Base-by-base conservation (phyloP, 805 yeast genomes). In the Nakazawaea anatomiae region DNA sequence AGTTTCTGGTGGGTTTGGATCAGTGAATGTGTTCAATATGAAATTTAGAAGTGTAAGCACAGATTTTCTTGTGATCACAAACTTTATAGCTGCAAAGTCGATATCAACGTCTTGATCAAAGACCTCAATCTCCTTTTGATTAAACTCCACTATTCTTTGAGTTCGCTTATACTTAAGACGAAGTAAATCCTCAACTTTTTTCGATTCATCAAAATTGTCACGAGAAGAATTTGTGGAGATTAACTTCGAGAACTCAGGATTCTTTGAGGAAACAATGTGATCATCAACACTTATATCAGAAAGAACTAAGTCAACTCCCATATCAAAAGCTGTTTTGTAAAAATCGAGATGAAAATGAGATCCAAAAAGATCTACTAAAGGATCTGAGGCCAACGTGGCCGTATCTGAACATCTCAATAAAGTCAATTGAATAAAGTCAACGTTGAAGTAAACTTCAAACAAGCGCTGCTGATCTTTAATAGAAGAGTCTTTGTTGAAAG, bases 1-100 rank as follows among this genome's bases (percentile, higher is more conserved):
- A 1, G 82, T 70, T 42, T 80, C 82, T 5, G 79, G 79, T 1
- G 86, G 83, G 54, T 80, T 76, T 0, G 96, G 96, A 65, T 85
- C 85, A 0, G 97, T 86, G 63, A 94, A 94, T 0, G 98, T 94
- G 43, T 89, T 87, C 60, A 91, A 70, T 1, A 87, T 73, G 63
- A 85, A 94, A 63, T 90, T 92, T 55, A 92, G 67, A 11, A 94
- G 69, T 1, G 95, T 85, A 54, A 94, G 72, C 12, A 87, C 67
- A 1, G 96, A 86, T 60, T 81, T 86, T 45, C 97, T 80, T 0
- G 95, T 82, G 6, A 91, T 67, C 2, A 87, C 85, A 38, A 87
- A 75, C 54, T 80, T 80, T 49, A 94, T 78, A 11, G 95, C 89
- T 0, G 96, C 89, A 67, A 94, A 75, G 42, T 82, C 75, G 47